These are phyloP conservation scores for Lactifluus volemus DNA, from an alignment of 768 basidiomycete genomes.

Conservation along the genomic window DNA sequence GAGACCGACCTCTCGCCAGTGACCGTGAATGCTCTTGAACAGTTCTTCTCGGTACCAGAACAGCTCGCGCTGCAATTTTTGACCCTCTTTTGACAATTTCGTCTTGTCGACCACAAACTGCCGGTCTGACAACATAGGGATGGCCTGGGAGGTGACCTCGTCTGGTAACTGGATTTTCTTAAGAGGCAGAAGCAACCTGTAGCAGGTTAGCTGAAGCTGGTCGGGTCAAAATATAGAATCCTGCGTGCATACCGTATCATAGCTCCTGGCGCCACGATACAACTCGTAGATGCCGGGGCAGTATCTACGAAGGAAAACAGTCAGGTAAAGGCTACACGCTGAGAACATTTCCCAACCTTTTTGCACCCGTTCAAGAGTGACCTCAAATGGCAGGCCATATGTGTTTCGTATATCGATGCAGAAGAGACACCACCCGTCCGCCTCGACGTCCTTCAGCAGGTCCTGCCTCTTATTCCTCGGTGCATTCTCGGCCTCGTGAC, in stretches of 20 bases:
- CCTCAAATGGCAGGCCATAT: slow-evolving; percentile 87
- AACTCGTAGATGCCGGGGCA: slow-evolving; percentile 35
- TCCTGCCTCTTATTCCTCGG: slow-evolving; percentile 22
- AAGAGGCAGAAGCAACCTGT: slow-evolving; percentile 62
- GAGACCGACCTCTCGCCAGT: slow-evolving; percentile 76
- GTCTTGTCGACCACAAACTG: slow-evolving; percentile 87
- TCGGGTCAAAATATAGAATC: not conserved
- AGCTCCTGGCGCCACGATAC: slow-evolving; percentile 79
- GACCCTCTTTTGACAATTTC: slow-evolving; percentile 48
- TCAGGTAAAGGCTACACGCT: not conserved
- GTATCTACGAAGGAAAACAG: slow-evolving; percentile 28
- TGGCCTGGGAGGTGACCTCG: slow-evolving; percentile 49
- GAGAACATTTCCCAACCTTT: slow-evolving; percentile 35
- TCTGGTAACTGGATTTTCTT: slow-evolving; percentile 57
- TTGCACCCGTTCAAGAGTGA: slow-evolving; percentile 61
- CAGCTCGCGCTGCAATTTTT: slow-evolving; percentile 60
- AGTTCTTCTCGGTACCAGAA: slow-evolving; percentile 97
- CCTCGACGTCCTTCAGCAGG: slow-evolving; percentile 37
- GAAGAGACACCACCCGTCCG: slow-evolving; percentile 76
- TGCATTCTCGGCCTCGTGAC: slow-evolving; percentile 12
- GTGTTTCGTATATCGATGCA: slow-evolving; percentile 87
- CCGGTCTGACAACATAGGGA: slow-evolving; percentile 78
- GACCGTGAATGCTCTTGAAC: slow-evolving; percentile 55
- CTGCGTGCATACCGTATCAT: slow-evolving; percentile 57
- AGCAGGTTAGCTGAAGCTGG: not conserved